Evolutionary conservation across 2,329 filamentous ascomycete species (phyloP), one percentile per base, ranked within the genome.

Genomic region (Stemphylium beticola): DNA sequence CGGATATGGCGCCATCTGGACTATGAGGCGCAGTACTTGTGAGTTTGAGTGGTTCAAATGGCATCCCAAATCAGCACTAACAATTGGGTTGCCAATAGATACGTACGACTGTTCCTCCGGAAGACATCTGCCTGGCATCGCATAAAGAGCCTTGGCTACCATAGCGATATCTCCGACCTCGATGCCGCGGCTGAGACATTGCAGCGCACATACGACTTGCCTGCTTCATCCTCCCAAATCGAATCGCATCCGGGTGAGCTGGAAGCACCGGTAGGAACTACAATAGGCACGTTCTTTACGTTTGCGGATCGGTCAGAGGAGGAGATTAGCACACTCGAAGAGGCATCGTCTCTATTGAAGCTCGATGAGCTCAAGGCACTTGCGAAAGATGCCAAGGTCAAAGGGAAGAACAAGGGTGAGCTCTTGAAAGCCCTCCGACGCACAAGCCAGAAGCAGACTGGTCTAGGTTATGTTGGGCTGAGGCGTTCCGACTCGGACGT

Each of bases 61-160:
- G 14, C 10, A 8, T 2, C n/a, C n/a, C 14, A 41, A 1, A 2
- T 17, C 34, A 12, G 14, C 29, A 9, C 46, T 60, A 20, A 50
- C 32, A 10, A 15, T 33, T 10, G 9, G 10, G 8, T 42, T 14
- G 37, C 14, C 24, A n/a, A 39, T 29, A 93, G 91, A 71, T 96
- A 97, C 76, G 93, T 98, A 12, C 87, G 95, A 18, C 79, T 99
- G 1, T 99, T 99, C 69, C 81, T 99, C 3, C 87, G 95, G 41
- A 99, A 99, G 74, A 92, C 91, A 1, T 90, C 90, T 18, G 87
- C 87, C 1, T 99, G 95, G 95, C 92, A 97, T 78, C 87, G 95
- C 9, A 84, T 92, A 59, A 86, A 84, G 65, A 85, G 87, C 18
- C 77, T 99, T 22, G 86, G 86, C 2, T 97, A 97, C 67, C 85